These are phyloP conservation scores for Saccharomycopsis sp. DNA, from an alignment of 805 yeast species.

Conservation along the genomic window DNA sequence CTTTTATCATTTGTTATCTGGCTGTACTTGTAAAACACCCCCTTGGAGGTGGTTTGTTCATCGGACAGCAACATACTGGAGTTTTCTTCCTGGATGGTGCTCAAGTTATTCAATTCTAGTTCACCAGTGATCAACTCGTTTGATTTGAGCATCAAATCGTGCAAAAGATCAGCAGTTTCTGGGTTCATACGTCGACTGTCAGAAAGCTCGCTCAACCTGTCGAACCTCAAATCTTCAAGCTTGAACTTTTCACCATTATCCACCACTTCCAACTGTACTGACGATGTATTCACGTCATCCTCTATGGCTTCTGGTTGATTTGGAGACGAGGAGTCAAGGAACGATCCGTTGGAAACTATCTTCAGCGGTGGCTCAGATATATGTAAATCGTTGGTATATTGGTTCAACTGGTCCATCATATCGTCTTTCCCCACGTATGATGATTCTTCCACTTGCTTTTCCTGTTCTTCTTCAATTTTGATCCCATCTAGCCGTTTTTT, in stretches of 20 bases:
- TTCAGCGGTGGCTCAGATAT: no score
- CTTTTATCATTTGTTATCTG: slow-evolving; percentile 2
- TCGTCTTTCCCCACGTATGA: no score
- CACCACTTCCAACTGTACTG: no score
- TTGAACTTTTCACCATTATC: no score
- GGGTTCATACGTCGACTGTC: neutral
- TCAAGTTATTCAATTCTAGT: slow-evolving; percentile 5
- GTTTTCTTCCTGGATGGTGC: slow-evolving; percentile 1
- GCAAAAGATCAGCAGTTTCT: slow-evolving; percentile 1
- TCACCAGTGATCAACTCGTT: slow-evolving; percentile 4
- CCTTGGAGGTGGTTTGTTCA: no score
- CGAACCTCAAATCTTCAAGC: no score
- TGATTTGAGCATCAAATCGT: slow-evolving; percentile 3
- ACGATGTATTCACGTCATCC: neutral
- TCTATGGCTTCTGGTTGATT: slow-evolving; percentile 3
- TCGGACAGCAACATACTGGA: no score
- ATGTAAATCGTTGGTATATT: no score
- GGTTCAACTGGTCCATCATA: no score
- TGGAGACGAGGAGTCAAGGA: slow-evolving; percentile 8
- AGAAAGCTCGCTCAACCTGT: neutral
- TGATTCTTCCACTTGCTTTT: neutral
- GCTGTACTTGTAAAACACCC: slow-evolving; percentile 5
- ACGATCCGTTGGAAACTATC: no score
- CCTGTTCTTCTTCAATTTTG: neutral
- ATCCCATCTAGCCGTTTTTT: neutral